A percentile compares a stretch with the other conserved stretches of the same genome.
phyloP scores from a whole-genome alignment of 2,329 filamentous ascomycete species.

The Pochonia chlamydosporia region DNA sequence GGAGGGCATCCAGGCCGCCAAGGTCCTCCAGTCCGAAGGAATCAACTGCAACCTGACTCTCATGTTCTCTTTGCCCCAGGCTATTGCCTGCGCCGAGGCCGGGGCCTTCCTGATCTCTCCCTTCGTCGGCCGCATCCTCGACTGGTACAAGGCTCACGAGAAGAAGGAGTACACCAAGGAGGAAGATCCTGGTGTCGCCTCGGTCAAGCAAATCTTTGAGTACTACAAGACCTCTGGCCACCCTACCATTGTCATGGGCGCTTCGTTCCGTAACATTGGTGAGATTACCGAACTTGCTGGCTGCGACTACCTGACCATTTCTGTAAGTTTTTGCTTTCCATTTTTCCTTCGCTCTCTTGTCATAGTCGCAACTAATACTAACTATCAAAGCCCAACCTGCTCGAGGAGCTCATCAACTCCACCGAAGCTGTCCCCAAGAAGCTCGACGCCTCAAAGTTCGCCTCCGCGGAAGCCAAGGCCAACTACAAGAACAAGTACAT shows the following conservation, averaged over 20 bases:
- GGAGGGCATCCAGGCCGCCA: slow-evolving; percentile 98
- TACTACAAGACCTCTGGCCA: slow-evolving; percentile 99
- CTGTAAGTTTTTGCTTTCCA: slow-evolving; percentile 50
- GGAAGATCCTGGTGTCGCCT: slow-evolving; percentile 94
- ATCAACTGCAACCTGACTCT: slow-evolving; percentile 99
- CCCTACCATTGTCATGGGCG: slow-evolving; percentile 99
- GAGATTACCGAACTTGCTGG: slow-evolving; percentile 98
- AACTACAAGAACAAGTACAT: slow-evolving; percentile 93
- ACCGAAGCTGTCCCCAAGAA: slow-evolving; percentile 80
- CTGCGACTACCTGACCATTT: slow-evolving; percentile 98
- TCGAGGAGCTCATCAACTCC: slow-evolving; percentile 91
- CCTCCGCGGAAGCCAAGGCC: no score
- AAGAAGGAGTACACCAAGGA: slow-evolving; percentile 89
- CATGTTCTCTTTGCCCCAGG: slow-evolving; percentile 94
- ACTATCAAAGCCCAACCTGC: slow-evolving; percentile 67
- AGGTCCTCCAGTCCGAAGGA: slow-evolving; percentile 90
- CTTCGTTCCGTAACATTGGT: slow-evolving; percentile 91
- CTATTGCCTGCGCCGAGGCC: slow-evolving; percentile 92
- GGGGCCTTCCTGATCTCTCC: slow-evolving; percentile 96
- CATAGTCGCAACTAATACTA: slow-evolving; percentile 4
- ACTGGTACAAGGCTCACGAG: slow-evolving; percentile 96
- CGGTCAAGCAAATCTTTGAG: slow-evolving; percentile 92
- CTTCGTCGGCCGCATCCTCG: slow-evolving; percentile 97
- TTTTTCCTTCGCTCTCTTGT: background rate
- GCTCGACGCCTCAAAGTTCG: slow-evolving; percentile 67